These are phyloP conservation scores for Ananas comosus DNA, from an alignment of 176 grass and related monocot genomes.

Conservation along the genomic window DNA sequence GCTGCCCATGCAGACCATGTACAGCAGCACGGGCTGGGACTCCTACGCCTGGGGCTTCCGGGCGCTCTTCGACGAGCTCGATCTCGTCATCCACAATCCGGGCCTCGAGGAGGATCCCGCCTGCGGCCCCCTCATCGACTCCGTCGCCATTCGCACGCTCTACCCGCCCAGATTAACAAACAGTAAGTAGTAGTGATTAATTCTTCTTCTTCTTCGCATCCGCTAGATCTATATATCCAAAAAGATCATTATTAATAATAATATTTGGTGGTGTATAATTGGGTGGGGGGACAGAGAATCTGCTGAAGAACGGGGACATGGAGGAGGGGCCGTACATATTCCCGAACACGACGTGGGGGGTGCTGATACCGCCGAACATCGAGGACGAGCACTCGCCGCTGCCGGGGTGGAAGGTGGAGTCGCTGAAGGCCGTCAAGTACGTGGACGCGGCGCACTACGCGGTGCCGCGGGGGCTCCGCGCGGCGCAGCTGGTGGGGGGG, in stretches of 20 bases:
- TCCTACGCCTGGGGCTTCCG: constrained; percentile 84
- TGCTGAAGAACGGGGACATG: constrained; percentile 90
- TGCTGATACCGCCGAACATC: constrained; percentile 78
- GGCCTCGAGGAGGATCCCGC: constrained; percentile 86
- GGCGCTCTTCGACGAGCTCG: constrained; percentile 38
- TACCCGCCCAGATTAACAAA: constrained; percentile 41
- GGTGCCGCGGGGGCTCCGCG: constrained; percentile 64
- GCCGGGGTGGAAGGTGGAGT: constrained; percentile 75
- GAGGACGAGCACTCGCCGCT: constrained; percentile 93
- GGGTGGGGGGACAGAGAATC: no score
- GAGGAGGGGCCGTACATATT: constrained; percentile 84
- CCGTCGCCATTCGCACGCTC: constrained; percentile 50
- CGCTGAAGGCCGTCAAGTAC: constrained; percentile 88
- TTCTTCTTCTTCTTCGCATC: no score
- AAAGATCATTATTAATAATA: no score
- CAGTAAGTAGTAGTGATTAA: no score
- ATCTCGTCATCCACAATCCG: constrained; percentile 70
- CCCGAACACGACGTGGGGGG: constrained; percentile 63
- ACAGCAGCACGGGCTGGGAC: constrained; percentile 92
- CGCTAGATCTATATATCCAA: no score
- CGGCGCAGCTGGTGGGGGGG: constrained; percentile 76
- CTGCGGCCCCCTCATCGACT: constrained; percentile 81
- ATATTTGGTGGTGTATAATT: no score
- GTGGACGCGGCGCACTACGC: constrained; percentile 71
- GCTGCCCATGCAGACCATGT: constrained; percentile 79